Conservation (phyloP, 108 stramenopile genomes). For the Nitzschia inconspicua region DNA sequence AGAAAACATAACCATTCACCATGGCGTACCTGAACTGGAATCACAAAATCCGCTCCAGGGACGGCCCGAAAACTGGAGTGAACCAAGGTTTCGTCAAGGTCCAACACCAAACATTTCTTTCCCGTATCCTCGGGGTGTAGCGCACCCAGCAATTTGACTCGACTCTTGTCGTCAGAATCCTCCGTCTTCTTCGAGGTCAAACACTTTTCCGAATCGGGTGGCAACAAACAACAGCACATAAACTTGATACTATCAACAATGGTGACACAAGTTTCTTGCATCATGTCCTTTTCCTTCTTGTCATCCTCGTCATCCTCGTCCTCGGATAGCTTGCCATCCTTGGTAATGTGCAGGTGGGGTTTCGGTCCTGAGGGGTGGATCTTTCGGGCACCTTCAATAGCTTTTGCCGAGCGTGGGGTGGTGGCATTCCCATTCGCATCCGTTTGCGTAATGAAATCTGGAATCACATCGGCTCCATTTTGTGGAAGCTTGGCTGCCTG, state of each 20-base stretch:
- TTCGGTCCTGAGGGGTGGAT: slow-evolving; percentile 50
- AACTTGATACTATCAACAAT: slow-evolving; percentile 73
- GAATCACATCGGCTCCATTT: slow-evolving; percentile 36
- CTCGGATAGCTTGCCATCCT: slow-evolving; percentile 21
- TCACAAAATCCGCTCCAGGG: slow-evolving; percentile 94
- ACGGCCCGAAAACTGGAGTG: slow-evolving; percentile 97
- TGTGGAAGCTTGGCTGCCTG: slow-evolving; percentile 14
- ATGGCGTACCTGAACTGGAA: slow-evolving; percentile 90
- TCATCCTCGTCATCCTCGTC: slow-evolving; percentile 25
- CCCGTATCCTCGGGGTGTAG: slow-evolving; percentile 69
- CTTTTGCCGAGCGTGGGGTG: slow-evolving; percentile 64
- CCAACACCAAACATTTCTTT: slow-evolving; percentile 93
- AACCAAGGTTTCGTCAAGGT: slow-evolving; percentile 98
- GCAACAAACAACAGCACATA: slow-evolving; percentile 83
- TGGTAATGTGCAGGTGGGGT: slow-evolving; percentile 51
- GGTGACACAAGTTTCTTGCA: slow-evolving; percentile 51
- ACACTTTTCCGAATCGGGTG: not conserved
- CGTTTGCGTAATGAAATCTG: slow-evolving; percentile 89
- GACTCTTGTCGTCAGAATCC: slow-evolving; percentile 29
- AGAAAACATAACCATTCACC: not conserved
- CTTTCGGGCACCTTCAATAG: slow-evolving; percentile 50
- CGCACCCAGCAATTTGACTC: slow-evolving; percentile 49
- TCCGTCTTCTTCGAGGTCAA: slow-evolving; percentile 2
- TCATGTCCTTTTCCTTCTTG: slow-evolving; percentile 33
- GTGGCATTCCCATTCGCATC: slow-evolving; percentile 73